These are phyloP conservation scores for Diaporthe sp. DNA, from an alignment of 2,329 filamentous ascomycete genomes.

Conservation along the genomic window DNA sequence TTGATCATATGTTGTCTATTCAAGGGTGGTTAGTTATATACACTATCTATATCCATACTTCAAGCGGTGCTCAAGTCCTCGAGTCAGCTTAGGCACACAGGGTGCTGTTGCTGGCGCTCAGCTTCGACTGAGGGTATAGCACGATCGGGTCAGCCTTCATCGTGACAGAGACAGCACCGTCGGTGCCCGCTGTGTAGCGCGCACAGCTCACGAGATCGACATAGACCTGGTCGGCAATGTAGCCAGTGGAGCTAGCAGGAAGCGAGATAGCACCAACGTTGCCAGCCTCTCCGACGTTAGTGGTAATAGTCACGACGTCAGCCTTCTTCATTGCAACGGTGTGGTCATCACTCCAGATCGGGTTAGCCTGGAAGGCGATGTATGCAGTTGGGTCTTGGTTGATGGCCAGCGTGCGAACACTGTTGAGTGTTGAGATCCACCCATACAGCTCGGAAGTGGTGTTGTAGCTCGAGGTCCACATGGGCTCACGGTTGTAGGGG, in stretches of 20 bases:
- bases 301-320: neutral
- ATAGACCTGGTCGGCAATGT: constrained; percentile 6
- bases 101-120: constrained; percentile 21
- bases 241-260: constrained; percentile 16
- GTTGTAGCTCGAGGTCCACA: constrained; percentile 68
- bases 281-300: constrained; percentile 20
- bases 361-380: constrained; percentile 19
- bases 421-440: constrained; percentile 55
- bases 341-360: constrained; percentile 24
- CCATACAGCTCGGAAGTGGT: constrained; percentile 62
- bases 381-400: constrained; percentile 32
- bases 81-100: neutral
- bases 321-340: constrained; percentile 28
- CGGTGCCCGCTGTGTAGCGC: constrained; percentile 2
- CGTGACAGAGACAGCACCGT: constrained; percentile 12
- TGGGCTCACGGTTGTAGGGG: constrained; percentile 68
- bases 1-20: neutral
- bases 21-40: neutral
- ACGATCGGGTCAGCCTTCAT: constrained; percentile 17
- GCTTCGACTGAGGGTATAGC: constrained; percentile 8
- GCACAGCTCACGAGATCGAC: constrained; percentile 22
- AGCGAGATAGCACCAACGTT: neutral
- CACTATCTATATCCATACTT: too few species aligned
- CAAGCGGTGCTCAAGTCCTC: neutral
- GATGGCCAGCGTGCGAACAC: constrained; percentile 47